Evolutionary conservation across 1,139 yeast species (phyloP).

Genomic region (Kluyveromyces sp.): DNA sequence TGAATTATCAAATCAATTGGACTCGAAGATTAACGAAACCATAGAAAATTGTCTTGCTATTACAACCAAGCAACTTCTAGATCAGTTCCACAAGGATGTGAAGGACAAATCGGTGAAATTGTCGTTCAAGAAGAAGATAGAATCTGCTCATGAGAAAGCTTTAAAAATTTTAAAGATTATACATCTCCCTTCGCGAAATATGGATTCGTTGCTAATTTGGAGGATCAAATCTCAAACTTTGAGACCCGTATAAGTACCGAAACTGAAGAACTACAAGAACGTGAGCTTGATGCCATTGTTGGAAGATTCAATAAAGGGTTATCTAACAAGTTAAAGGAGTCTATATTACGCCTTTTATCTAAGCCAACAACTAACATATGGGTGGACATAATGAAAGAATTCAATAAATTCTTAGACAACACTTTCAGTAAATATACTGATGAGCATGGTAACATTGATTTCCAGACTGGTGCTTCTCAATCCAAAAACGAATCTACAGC

Average conservation of each 20-base stretch:
- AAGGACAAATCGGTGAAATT: constrained; percentile 10
- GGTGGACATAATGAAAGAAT: constrained; percentile 33
- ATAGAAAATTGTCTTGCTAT: constrained; percentile 10
- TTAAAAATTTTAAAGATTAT: constrained; percentile 8
- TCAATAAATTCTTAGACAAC: constrained; percentile 36
- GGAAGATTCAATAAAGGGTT: constrained; percentile 18
- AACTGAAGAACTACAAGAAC: constrained; percentile 15
- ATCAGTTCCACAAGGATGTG: constrained; percentile 10
- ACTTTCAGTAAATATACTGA: constrained; percentile 28
- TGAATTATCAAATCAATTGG: constrained; percentile 41
- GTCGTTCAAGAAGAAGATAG: constrained; percentile 22
- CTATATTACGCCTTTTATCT: constrained; percentile 19
- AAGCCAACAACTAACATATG: constrained; percentile 24
- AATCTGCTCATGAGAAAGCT: constrained; percentile 9
- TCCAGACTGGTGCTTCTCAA: constrained; percentile 51
- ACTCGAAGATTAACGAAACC: constrained; percentile 34
- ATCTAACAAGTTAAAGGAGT: constrained; percentile 22
- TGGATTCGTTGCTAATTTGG: constrained; percentile 12
- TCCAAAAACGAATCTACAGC: constrained; percentile 38
- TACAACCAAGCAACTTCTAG: constrained; percentile 10
- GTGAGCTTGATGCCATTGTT: constrained; percentile 18
- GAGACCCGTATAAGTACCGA: constrained; percentile 10
- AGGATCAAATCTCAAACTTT: constrained; percentile 10
- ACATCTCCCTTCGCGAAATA: constrained; percentile 12
- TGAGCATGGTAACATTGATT: constrained; percentile 26